A percentile compares a stretch with the other conserved stretches of the same genome.
Conservation (phyloP, 2,329 filamentous ascomycete genomes). For the Claviceps fusiformis region DNA sequence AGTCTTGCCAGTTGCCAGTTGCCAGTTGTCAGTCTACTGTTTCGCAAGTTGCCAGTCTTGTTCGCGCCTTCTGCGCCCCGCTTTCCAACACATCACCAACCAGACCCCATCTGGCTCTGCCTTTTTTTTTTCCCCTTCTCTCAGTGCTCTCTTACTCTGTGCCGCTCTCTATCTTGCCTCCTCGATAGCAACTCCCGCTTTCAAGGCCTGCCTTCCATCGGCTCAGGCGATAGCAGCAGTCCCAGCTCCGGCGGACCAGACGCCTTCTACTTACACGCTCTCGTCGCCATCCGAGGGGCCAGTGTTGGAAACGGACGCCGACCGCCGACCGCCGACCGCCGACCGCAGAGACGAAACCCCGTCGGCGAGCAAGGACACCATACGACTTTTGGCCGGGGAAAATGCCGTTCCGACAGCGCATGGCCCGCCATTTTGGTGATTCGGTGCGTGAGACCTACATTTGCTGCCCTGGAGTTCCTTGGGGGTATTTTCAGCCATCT, state of each 20-base stretch:
- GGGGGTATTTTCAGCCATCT: neutral
- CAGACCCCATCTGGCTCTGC: neutral
- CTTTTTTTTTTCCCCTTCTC: neutral
- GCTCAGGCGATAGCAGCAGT: conserved; percentile 2
- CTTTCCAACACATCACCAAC: conserved; percentile 2
- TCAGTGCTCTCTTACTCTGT: neutral
- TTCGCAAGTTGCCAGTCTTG: neutral
- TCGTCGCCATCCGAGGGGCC: neutral
- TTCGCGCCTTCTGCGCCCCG: conserved; percentile 1
- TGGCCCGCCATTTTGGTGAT: conserved; percentile 35
- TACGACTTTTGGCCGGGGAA: neutral
- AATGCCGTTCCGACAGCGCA: conserved; percentile 27
- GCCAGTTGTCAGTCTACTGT: too few relatives aligned
- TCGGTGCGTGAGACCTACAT: conserved; percentile 21
- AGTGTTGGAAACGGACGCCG: neutral
- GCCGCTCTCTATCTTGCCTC: neutral
- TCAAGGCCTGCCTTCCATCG: conserved; percentile 4
- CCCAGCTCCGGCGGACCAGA: conserved; percentile 3
- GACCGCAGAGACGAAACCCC: neutral
- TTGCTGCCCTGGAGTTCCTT: too few relatives aligned
- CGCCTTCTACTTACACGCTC: neutral
- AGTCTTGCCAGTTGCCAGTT: too few relatives aligned
- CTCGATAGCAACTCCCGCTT: conserved; percentile 4
- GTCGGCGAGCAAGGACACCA: neutral
- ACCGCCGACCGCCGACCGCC: neutral